Evolutionary conservation across 768 basidiomycete genomes (phyloP).

Genomic region (Cystobasidium ongulense): DNA sequence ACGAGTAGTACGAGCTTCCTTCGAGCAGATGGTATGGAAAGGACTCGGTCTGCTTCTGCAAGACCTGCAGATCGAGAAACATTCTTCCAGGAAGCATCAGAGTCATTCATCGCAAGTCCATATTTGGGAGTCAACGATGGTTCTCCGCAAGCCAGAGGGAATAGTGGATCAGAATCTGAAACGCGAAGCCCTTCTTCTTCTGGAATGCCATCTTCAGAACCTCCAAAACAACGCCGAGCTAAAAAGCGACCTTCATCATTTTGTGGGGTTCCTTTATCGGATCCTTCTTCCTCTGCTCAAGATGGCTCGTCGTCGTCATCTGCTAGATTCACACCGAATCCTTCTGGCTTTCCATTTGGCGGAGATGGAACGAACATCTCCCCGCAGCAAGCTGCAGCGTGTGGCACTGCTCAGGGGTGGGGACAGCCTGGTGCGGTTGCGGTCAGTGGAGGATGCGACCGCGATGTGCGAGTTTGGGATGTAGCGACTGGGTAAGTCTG

Average conservation of each 20-base stretch:
- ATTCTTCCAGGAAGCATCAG: not conserved
- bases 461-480: constrained; percentile 86
- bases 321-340: not conserved
- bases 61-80: constrained; percentile 11
- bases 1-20: not conserved
- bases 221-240: not conserved
- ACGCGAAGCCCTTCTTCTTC: not conserved
- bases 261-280: constrained; percentile 11
- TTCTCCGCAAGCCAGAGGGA: not conserved
- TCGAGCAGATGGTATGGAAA: not conserved
- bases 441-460: constrained; percentile 88
- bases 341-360: constrained; percentile 20
- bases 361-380: constrained; percentile 11
- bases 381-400: constrained; percentile 45
- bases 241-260: constrained; percentile 27
- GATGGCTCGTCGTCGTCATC: not conserved
- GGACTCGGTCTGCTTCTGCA: constrained; percentile 2
- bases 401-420: constrained; percentile 74
- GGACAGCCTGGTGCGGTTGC: constrained; percentile 74
- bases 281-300: not conserved
- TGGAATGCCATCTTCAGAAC: not conserved
- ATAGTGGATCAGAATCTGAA: not conserved
- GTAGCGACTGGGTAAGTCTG: constrained; percentile 64
- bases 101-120: not conserved
- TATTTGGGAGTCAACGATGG: not conserved